Percentiles rank a stretch among this genome's conserved stretches.
phyloP scores from a whole-genome alignment of 2,329 filamentous ascomycete genomes.

The Pseudocercospora macadamiae region DNA sequence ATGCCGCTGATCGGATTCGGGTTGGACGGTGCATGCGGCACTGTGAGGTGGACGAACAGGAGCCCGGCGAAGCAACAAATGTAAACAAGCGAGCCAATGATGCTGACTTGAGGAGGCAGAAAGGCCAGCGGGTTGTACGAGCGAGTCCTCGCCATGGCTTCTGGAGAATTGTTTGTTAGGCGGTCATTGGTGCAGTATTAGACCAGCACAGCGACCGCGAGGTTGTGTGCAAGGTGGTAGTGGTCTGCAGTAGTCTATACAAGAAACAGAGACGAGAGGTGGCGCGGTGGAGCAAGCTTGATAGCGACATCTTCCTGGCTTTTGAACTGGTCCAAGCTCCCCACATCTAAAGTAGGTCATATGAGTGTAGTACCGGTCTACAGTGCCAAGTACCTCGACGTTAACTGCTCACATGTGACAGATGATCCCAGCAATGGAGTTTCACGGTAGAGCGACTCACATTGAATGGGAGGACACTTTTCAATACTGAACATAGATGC shows the following conservation, averaged over 20 bases:
- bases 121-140: slow-evolving; percentile 66
- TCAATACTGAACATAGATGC: too few relatives aligned
- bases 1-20: slow-evolving; percentile 62
- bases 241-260: too few relatives aligned
- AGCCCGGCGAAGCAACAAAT: slow-evolving; percentile 72
- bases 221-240: too few relatives aligned
- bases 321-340: neutral
- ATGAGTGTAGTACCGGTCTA: too few relatives aligned
- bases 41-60: slow-evolving; percentile 73
- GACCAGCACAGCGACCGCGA: too few relatives aligned
- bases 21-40: slow-evolving; percentile 71
- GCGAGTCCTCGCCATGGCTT: slow-evolving; percentile 21
- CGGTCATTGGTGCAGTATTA: too few relatives aligned
- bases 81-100: slow-evolving; percentile 77
- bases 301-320: neutral
- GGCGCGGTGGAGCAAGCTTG: neutral
- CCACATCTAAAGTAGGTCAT: neutral
- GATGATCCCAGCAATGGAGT: too few relatives aligned
- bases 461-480: too few relatives aligned
- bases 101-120: slow-evolving; percentile 75
- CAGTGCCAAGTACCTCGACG: too few relatives aligned
- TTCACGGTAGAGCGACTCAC: too few relatives aligned
- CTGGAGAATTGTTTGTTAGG: neutral
- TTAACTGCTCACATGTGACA: too few relatives aligned
- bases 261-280: too few relatives aligned